A percentile compares a stretch with the other conserved stretches of the same genome.
Conservation (phyloP, 228 moss, liverwort and hornwort species). For the Sphagnum magellanicum region DNA sequence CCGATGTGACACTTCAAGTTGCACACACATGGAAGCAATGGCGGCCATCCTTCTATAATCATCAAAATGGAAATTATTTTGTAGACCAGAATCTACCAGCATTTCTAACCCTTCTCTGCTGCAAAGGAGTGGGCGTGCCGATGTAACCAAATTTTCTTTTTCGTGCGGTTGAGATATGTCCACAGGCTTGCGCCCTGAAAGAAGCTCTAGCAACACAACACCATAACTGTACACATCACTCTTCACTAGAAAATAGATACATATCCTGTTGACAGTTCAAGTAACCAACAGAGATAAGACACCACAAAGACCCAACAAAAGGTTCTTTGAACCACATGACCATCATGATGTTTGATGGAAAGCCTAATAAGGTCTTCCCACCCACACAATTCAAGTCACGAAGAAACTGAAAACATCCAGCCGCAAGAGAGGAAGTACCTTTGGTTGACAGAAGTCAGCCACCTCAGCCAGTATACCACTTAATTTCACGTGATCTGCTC, state of each 20-base stretch:
- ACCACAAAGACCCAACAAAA: too few species aligned
- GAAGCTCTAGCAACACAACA: conserved; percentile 51
- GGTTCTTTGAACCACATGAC: too few species aligned
- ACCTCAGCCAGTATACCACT: conserved; percentile 69
- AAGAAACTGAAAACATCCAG: too few species aligned
- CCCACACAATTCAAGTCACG: too few species aligned
- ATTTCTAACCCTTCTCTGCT: conserved; percentile 31
- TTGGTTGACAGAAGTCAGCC: conserved; percentile 79
- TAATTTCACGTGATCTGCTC: conserved; percentile 59
- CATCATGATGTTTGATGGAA: too few species aligned
- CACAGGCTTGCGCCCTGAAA: conserved; percentile 53
- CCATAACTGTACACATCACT: conserved; percentile 58
- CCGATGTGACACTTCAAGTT: conserved; percentile 53
- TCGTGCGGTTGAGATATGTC: conserved; percentile 55
- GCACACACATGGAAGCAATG: conserved; percentile 57
- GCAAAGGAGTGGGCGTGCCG: conserved; percentile 47
- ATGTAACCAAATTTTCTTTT: conserved; percentile 49
- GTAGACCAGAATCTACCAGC: conserved; percentile 31
- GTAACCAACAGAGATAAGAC: too few species aligned
- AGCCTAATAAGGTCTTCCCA: too few species aligned
- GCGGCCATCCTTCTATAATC: conserved; percentile 40
- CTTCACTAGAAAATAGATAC: conserved; percentile 24
- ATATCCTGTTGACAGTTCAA: too few species aligned
- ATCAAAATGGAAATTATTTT: conserved; percentile 30
- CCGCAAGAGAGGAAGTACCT: conserved; percentile 26